These are phyloP conservation scores for Saccharomycopsis synnaedendra DNA, from an alignment of 805 yeast species.

Conservation along the genomic window DNA sequence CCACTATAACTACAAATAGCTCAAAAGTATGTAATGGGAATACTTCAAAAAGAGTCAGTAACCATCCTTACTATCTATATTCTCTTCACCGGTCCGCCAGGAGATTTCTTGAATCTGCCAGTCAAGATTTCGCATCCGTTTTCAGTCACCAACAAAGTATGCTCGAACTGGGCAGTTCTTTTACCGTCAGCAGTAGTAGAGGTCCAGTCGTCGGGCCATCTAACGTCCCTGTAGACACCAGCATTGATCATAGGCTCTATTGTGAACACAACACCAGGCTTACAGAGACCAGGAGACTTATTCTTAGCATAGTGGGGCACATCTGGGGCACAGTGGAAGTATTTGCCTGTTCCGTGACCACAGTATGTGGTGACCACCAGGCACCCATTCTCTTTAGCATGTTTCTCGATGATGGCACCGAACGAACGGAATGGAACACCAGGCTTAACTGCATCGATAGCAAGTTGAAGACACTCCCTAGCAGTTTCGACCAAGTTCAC, in stretches of 20 bases:
- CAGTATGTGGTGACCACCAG: constrained; percentile 85
- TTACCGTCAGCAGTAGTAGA: constrained; percentile 84
- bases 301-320: constrained; percentile 91
- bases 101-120: constrained; percentile 67
- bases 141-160: constrained; percentile 85
- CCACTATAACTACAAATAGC: too few relatives aligned
- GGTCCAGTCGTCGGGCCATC: constrained; percentile 99
- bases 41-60: too few relatives aligned
- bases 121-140: constrained; percentile 86
- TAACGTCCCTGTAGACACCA: constrained; percentile 68
- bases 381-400: constrained; percentile 66
- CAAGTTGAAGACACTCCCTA: constrained; percentile 75
- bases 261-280: constrained; percentile 94
- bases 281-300: constrained; percentile 87
- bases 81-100: constrained; percentile 78
- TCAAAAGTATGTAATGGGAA: too few relatives aligned
- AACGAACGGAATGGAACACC: constrained; percentile 79
- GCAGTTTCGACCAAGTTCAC: constrained; percentile 87
- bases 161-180: constrained; percentile 90
- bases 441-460: constrained; percentile 81
- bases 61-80: constrained; percentile 16
- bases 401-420: constrained; percentile 81
- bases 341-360: constrained; percentile 85
- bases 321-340: constrained; percentile 87
- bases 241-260: constrained; percentile 94